Conservation (phyloP, 2,329 filamentous ascomycete species). For the Ciborinia camelliae region DNA sequence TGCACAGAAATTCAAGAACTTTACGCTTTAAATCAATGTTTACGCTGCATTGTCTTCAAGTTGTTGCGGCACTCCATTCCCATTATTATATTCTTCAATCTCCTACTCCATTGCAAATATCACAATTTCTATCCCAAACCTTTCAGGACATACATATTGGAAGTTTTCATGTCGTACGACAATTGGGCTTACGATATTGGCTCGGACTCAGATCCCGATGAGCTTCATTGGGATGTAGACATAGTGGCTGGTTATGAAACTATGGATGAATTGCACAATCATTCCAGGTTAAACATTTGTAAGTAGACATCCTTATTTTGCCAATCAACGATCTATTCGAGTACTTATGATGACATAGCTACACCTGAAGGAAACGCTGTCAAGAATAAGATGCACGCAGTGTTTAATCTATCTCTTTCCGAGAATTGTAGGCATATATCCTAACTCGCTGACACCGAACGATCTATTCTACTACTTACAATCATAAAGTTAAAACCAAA, state of each 20-base stretch:
- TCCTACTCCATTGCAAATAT: not conserved
- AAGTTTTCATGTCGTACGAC: not conserved
- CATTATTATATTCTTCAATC: not conserved
- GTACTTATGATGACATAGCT: no score
- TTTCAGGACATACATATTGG: not conserved
- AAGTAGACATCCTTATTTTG: not conserved
- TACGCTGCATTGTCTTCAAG: not conserved
- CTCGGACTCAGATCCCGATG: not conserved
- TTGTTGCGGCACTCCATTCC: not conserved
- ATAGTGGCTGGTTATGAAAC: not conserved
- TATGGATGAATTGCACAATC: not conserved
- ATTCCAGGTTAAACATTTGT: not conserved
- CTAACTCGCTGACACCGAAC: no score
- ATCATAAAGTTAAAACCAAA: no score
- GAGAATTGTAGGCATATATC: no score
- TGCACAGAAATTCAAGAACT: not conserved
- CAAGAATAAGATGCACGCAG: no score
- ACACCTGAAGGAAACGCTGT: no score
- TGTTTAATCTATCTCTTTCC: no score
- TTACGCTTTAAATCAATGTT: not conserved
- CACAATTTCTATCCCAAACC: not conserved
- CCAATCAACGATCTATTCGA: not conserved
- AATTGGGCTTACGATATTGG: not conserved
- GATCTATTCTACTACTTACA: no score
- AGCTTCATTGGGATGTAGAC: not conserved